Base-by-base conservation (phyloP, 1,284 basidiomycete species). In the Cystobasidium sp. region DNA sequence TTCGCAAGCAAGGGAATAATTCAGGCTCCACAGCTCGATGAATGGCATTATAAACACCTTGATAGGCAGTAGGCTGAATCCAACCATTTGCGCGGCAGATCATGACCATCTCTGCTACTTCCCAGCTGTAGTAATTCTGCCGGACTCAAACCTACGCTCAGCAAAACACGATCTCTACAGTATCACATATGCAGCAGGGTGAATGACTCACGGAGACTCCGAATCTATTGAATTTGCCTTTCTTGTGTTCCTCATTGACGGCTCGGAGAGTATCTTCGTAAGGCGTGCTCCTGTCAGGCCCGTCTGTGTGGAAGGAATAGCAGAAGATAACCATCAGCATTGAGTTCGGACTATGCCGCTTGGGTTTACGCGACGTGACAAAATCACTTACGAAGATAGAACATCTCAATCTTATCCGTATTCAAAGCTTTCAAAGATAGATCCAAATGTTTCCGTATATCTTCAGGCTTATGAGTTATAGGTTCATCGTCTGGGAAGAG, bases 41-140 rank as follows among this genome's bases (percentile, higher is more conserved):
- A 62, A 83, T 77, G 9, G 80, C 78, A 76, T 82, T 83, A 78
- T 82, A 83, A 37, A 79, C 64, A 4, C 88, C 89, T 80, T 91
- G 89, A 80, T 91, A 91, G 0, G 85, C 88, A 0, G 87, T 87
- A 0, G 90, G 90, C 80, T 86, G 84, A 75, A 90, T 84, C 77
- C 85, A 90, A 0, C 85, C 86, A 71, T 88, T 85, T 8, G 82
- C 80, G 55, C 83, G 84, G 81, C 87, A 88, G 72, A 89, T 86
- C 1, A 78, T 80, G n/a, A 88, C 85, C 4, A 90, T 87, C 79
- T 88, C 85, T 2, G 88, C 88, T 0, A 91, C 89, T 78, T 90
- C 88, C 85, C 86, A 84, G 7, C 76, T 78, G 16, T 44, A 59
- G 63, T 73, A 69, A 59, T 76, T 66, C 37, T 55, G 20, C 16